These are phyloP conservation scores for Stemphylium lycopersici DNA, from an alignment of 2,329 filamentous ascomycete species.

Conservation along the genomic window DNA sequence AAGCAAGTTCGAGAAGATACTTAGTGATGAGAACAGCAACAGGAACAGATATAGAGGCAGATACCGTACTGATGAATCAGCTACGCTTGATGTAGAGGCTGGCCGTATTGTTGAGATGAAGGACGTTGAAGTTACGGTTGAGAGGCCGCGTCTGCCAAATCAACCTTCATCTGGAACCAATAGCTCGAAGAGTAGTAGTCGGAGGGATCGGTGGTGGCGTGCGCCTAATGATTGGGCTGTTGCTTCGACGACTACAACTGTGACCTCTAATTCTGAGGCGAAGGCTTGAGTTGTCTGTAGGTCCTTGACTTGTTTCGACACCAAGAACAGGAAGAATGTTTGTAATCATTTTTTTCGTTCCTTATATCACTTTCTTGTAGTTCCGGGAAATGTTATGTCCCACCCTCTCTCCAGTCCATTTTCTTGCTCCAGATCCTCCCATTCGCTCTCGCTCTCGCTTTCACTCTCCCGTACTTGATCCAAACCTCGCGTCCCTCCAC, in stretches of 20 bases:
- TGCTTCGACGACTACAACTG: not conserved
- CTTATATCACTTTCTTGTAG: too few relatives aligned
- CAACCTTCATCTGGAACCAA: not conserved
- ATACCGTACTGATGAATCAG: not conserved
- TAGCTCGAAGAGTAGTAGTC: not conserved
- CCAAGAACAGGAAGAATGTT: too few relatives aligned
- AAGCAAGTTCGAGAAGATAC: slow-evolving; percentile 26
- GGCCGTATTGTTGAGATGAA: slow-evolving; percentile 4
- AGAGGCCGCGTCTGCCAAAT: not conserved
- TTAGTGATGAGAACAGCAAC: slow-evolving; percentile 6
- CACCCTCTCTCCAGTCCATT: too few relatives aligned
- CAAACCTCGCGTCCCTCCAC: not conserved
- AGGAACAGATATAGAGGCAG: not conserved
- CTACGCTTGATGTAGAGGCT: slow-evolving; percentile 6
- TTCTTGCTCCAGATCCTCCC: slow-evolving; percentile 8
- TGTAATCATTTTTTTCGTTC: too few relatives aligned
- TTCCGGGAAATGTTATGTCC: too few relatives aligned
- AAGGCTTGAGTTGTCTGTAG: not conserved
- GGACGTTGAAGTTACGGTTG: slow-evolving; percentile 4
- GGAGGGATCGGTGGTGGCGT: slow-evolving; percentile 16
- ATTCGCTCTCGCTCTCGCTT: not conserved
- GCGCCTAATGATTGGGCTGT: slow-evolving; percentile 21
- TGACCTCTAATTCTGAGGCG: not conserved
- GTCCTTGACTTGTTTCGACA: too few relatives aligned
- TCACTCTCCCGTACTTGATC: not conserved